phyloP scores from a whole-genome alignment of 495 filamentous ascomycete genomes.

The Hyaloscypha hepaticicola region DNA sequence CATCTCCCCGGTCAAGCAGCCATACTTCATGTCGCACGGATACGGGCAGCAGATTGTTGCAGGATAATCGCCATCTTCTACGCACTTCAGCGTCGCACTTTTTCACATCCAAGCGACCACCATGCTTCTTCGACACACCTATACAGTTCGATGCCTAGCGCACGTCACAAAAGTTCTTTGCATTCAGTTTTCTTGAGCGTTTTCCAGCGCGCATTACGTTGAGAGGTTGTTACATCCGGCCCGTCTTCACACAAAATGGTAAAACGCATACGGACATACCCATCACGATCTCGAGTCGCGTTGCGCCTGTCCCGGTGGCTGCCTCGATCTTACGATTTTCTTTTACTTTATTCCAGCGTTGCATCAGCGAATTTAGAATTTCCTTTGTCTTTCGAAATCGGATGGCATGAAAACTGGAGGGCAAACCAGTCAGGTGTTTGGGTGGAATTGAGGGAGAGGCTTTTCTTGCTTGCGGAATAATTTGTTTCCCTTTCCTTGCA shows the following conservation, averaged over 20 bases:
- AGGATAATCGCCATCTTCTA: conserved; percentile 12
- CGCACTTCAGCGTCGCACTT: conserved; percentile 9
- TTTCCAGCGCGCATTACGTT: conserved; percentile 34
- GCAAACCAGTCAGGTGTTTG: conserved; percentile 33
- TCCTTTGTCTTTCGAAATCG: conserved; percentile 30
- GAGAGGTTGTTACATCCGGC: conserved; percentile 25
- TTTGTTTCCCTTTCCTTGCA: conserved; percentile 25
- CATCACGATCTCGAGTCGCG: conserved; percentile 34
- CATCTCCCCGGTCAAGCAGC: conserved; percentile 27
- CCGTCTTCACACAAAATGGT: conserved; percentile 27
- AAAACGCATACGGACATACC: conserved; percentile 22
- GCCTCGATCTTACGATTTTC: conserved; percentile 35
- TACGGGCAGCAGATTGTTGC: conserved; percentile 30
- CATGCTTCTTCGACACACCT: conserved; percentile 1
- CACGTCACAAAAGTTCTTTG: conserved; percentile 33
- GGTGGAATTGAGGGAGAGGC: conserved; percentile 26
- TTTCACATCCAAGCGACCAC: conserved; percentile 1
- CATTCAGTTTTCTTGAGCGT: conserved; percentile 29
- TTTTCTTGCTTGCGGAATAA: conserved; percentile 24
- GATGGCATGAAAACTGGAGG: conserved; percentile 32
- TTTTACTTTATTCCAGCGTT: conserved; percentile 30
- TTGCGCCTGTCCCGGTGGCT: conserved; percentile 29
- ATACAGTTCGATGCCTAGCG: conserved; percentile 27
- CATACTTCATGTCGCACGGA: conserved; percentile 25
- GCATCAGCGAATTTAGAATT: conserved; percentile 33